Evolutionary conservation across 2,329 filamentous ascomycete genomes (phyloP).

Genomic region (Sporothrix curviconia): DNA sequence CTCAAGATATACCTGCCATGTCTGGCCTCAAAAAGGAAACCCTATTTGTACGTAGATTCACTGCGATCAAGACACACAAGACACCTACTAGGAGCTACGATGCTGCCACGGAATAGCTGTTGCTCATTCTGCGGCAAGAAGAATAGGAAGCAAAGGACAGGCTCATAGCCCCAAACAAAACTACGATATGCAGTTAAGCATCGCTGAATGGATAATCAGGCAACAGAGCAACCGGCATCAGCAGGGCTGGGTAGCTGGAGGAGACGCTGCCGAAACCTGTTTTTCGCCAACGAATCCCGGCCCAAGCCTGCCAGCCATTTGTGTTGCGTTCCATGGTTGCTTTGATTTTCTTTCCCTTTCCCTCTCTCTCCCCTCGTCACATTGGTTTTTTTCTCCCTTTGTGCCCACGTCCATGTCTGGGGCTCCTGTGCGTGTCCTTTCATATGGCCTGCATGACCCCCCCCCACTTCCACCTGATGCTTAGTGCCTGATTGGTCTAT

Average conservation of each 20-base stretch:
- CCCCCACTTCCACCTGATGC: neutral
- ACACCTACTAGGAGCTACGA: no score
- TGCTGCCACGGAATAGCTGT: no score
- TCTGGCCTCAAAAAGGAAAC: no score
- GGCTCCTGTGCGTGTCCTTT: neutral
- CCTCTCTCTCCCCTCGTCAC: neutral
- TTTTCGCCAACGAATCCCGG: constrained; percentile 4
- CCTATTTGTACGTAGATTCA: no score
- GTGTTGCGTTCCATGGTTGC: constrained; percentile 1
- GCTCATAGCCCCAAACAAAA: no score
- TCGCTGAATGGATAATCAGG: neutral
- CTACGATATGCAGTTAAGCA: neutral
- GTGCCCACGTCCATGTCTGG: neutral
- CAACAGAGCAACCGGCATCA: neutral
- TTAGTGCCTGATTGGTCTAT: neutral
- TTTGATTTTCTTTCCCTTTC: neutral
- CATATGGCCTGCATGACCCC: neutral
- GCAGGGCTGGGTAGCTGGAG: neutral
- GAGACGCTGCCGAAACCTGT: constrained; percentile 2
- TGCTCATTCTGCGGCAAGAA: no score
- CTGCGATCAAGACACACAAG: no score
- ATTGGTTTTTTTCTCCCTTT: neutral
- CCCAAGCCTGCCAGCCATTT: neutral
- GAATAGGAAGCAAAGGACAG: no score
- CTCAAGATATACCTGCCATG: no score